Conservation (phyloP, 129 eudicot species). For the Artemisia tridentata region DNA sequence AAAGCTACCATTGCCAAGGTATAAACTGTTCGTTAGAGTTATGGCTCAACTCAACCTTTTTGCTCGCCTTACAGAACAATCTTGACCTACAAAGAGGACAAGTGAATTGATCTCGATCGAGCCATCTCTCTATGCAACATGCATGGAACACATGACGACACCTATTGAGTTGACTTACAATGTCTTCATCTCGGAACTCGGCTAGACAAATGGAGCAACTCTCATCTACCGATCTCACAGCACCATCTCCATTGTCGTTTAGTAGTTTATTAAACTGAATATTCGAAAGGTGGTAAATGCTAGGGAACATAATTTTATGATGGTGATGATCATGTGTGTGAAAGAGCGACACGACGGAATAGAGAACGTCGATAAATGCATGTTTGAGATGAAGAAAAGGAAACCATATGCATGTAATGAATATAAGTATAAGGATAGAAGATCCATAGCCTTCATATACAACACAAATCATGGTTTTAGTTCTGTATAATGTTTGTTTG, state of each 20-base stretch:
- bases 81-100: slow-evolving; percentile 55
- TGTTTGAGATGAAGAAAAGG: slow-evolving; percentile 38
- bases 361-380: slow-evolving; percentile 16
- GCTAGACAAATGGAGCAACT: slow-evolving; percentile 60
- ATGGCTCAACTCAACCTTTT: slow-evolving; percentile 14
- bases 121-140: slow-evolving; percentile 54
- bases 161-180: slow-evolving; percentile 50
- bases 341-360: slow-evolving; percentile 10
- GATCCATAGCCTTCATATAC: slow-evolving; percentile 36
- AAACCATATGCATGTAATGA: slow-evolving; percentile 42
- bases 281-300: slow-evolving; percentile 21
- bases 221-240: slow-evolving; percentile 25
- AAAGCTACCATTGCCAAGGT: slow-evolving; percentile 27
- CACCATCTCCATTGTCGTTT: slow-evolving; percentile 4
- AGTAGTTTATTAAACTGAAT: slow-evolving; percentile 19
- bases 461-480: slow-evolving; percentile 30
- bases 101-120: slow-evolving; percentile 39
- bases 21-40: slow-evolving; percentile 7
- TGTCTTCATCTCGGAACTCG: slow-evolving; percentile 47
- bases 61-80: slow-evolving; percentile 26
- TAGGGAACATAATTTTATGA: slow-evolving; percentile 15
- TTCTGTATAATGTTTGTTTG: not conserved
- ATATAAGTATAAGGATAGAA: slow-evolving; percentile 34
- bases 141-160: slow-evolving; percentile 64
- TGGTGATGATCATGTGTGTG: slow-evolving; percentile 1